Evolutionary conservation across 1,139 yeast genomes (phyloP), one percentile per base, ranked within the genome.

Genomic region (Candida freyschussii): DNA sequence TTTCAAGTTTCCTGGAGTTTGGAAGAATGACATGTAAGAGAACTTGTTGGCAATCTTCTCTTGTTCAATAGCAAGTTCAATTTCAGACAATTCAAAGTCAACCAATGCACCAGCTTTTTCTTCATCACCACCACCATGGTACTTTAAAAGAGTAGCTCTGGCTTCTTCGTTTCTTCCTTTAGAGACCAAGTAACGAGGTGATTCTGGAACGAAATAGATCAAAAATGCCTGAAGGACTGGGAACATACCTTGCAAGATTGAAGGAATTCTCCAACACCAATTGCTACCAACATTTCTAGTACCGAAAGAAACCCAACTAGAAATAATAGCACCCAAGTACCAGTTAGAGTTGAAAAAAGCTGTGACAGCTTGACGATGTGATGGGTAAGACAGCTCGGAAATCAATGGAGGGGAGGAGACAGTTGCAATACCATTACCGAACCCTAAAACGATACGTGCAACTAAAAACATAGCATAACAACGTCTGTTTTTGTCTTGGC

Each of bases 111-210:
- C 45, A 30, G 61, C 65, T 12, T 48, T 37, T 4, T 53, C 59
- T 22, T 47, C 50, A 14, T 58, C 52, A 33, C 56, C 45, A 33
- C 71, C 72, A 24, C 57, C 62, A 45, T 71, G 75, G 35, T 49
- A 50, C 34, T 60, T 62, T 24, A 50, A 38, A 36, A 70, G 54
- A 30, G 63, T 42, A 33, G 53, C 48, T 60, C 69, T 71, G 19
- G 91, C 93, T 40, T 71, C 72, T 10, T 67, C 81, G 35, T 71
- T 60, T 37, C 61, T 60, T 37, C 69, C 75, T 36, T 58, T 65
- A 34, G 77, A 72, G 39, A 79, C 69, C 54, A 71, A 69, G 60
- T 61, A 83, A 63, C 94, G 73, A 47, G 94, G 91, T 24, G 91
- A 77, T 59, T 83, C 94, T 36, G 94, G 94, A 54, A 69, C 55